Percentiles rank a stretch among this genome's conserved stretches.
phyloP scores from a whole-genome alignment of 805 yeast species.

The Zygosaccharomyces kombuchaensis region DNA sequence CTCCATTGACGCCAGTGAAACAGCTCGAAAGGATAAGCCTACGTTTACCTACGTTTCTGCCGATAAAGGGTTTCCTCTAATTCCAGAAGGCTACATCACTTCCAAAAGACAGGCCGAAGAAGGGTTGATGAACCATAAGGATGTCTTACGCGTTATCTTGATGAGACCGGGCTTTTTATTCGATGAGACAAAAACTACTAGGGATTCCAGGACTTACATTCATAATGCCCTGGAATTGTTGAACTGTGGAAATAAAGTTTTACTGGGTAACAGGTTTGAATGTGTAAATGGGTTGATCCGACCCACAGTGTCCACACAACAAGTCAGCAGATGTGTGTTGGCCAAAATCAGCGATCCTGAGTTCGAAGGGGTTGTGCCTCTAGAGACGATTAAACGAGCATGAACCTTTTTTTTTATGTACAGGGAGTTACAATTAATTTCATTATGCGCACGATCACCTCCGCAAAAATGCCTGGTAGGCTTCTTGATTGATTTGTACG shows the following conservation, averaged over 20 bases:
- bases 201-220: slow-evolving; percentile 28
- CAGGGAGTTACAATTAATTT: neutral
- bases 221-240: slow-evolving; percentile 42
- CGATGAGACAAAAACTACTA: slow-evolving; percentile 46
- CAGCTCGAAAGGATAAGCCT: slow-evolving; percentile 26
- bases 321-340: slow-evolving; percentile 57
- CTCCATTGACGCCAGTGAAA: slow-evolving; percentile 16
- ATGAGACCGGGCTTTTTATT: slow-evolving; percentile 83
- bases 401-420: neutral
- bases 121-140: slow-evolving; percentile 43
- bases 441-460: slow-evolving; percentile 15
- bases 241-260: slow-evolving; percentile 40
- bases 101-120: slow-evolving; percentile 77
- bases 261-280: slow-evolving; percentile 39
- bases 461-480: slow-evolving; percentile 77
- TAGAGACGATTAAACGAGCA: slow-evolving; percentile 41
- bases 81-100: slow-evolving; percentile 66
- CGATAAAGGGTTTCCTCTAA: slow-evolving; percentile 60
- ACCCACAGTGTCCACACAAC: slow-evolving; percentile 63
- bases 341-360: slow-evolving; percentile 48
- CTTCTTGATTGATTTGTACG: slow-evolving; percentile 74
- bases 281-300: slow-evolving; percentile 47
- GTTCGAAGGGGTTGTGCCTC: slow-evolving; percentile 53
- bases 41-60: slow-evolving; percentile 78
- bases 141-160: slow-evolving; percentile 52